A percentile compares a stretch with the other conserved stretches of the same genome.
Conservation (phyloP, 2,329 filamentous ascomycete genomes). For the Colletotrichum liaoningense region DNA sequence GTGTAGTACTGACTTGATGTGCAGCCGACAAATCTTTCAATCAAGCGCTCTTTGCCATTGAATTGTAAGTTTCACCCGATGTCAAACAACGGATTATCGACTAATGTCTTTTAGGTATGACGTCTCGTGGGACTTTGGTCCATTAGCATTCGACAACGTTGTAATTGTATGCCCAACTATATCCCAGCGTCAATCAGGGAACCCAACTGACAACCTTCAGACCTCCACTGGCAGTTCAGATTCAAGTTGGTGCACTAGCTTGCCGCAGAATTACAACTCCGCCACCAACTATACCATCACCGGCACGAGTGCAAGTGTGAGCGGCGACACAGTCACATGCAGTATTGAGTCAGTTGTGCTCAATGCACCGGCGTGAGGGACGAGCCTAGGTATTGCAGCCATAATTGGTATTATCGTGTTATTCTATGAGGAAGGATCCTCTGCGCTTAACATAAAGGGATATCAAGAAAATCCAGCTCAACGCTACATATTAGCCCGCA, state of each 20-base stretch:
- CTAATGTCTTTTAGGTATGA: neutral
- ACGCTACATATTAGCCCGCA: neutral
- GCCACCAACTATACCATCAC: neutral
- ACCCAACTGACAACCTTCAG: neutral
- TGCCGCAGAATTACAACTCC: neutral
- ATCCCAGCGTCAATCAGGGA: neutral
- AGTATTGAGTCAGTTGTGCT: neutral
- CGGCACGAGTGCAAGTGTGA: neutral
- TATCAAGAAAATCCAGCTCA: constrained; percentile 16
- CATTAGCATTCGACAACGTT: neutral
- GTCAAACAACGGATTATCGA: neutral
- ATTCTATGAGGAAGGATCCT: neutral
- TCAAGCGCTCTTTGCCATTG: neutral
- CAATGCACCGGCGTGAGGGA: neutral
- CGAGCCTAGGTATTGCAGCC: neutral
- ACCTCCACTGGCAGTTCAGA: neutral
- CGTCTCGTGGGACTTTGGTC: neutral
- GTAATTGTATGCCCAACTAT: neutral
- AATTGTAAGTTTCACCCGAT: neutral
- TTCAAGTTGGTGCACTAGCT: neutral
- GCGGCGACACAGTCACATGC: neutral
- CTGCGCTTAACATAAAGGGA: constrained; percentile 2
- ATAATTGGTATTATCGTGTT: constrained; percentile 7
- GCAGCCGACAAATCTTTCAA: neutral
- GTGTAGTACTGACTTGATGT: neutral